Evolutionary conservation across 345 rosid genomes (phyloP), one percentile per base, ranked within the genome.

Genomic region (Populus simonii): DNA sequence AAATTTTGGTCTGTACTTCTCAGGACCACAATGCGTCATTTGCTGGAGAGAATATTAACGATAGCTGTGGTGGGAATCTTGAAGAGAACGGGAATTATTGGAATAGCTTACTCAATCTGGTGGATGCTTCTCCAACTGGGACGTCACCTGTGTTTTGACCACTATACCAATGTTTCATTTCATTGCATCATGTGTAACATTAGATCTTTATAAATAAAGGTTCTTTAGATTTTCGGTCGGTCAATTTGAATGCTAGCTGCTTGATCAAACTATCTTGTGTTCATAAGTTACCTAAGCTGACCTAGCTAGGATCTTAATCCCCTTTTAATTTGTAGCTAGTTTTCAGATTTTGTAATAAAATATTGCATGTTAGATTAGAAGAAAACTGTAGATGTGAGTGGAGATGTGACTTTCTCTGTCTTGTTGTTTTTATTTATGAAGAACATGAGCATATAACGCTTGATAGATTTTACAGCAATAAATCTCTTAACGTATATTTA

Each of bases 41-140:
- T 4, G 78, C 20, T 4, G 85, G 72, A 10, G 65, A 59, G 65
- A 67, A 68, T 70, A 67, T 35, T n/a, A 70, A 49, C 9, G 80
- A 63, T n/a, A 62, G 51, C 70, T 70, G 61, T 38, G 74, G 27
- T 7, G 80, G 80, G 23, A 68, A 38, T 47, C 65, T 73, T 5
- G 89, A 85, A 29, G 89, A 87, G 22, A 67, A 71, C 80, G 82
- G 74, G 68, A 71, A 71, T 36, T 83, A 84, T 22, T 87, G 90
- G 90, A 77, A 82, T 39, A 72, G 74, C 67, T 51, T 87, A 35
- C 81, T 87, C 23, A 70, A 82, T 68, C 73, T 83, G 68, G 82
- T 80, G 17, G 83, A 69, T 69, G 71, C 78, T 27, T 82, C 84
- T 7, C 68, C 80, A 18, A 38, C 78, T 11, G 76, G 78, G 45